A percentile compares a stretch with the other conserved stretches of the same genome.
Conservation (phyloP, 2,329 filamentous ascomycete genomes). For the Diaporthe sp. region DNA sequence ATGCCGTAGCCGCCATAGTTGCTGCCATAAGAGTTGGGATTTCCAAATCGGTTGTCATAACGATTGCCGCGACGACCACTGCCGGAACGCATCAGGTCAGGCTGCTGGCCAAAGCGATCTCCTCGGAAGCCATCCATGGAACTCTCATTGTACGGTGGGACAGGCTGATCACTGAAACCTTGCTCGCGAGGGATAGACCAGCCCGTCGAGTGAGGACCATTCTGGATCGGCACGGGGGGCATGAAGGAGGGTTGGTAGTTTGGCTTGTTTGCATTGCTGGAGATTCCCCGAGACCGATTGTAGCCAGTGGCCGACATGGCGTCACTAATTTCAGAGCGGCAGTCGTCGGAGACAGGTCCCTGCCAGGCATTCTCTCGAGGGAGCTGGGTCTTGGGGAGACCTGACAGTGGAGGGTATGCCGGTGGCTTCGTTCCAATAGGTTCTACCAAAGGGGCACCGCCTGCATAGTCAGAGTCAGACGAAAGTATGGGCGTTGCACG, state of each 20-base stretch:
- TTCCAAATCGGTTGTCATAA: constrained; percentile 53
- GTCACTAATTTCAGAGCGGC: constrained; percentile 67
- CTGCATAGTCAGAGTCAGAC: constrained; percentile 48
- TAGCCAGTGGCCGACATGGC: constrained; percentile 61
- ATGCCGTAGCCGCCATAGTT: constrained; percentile 50
- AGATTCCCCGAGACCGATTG: constrained; percentile 65
- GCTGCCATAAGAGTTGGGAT: constrained; percentile 44
- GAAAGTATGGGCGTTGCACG: constrained; percentile 59
- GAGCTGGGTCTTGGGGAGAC: constrained; percentile 49
- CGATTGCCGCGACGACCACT: constrained; percentile 57
- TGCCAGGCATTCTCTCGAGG: constrained; percentile 61
- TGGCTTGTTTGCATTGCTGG: constrained; percentile 59
- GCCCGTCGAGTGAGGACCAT: constrained; percentile 51
- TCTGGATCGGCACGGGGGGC: constrained; percentile 44
- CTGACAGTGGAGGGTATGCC: constrained; percentile 46
- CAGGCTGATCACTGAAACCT: constrained; percentile 52
- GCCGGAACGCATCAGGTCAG: constrained; percentile 57
- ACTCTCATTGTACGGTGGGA: constrained; percentile 45
- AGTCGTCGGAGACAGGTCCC: constrained; percentile 59
- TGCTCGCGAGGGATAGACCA: constrained; percentile 59
- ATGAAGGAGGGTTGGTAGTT: constrained; percentile 45
- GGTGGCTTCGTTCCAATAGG: constrained; percentile 36
- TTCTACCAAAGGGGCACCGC: constrained; percentile 40
- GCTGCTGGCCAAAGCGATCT: constrained; percentile 60
- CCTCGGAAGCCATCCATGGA: constrained; percentile 53